Evolutionary conservation across 805 yeast species (phyloP).

Genomic region (Candida easanensis): DNA sequence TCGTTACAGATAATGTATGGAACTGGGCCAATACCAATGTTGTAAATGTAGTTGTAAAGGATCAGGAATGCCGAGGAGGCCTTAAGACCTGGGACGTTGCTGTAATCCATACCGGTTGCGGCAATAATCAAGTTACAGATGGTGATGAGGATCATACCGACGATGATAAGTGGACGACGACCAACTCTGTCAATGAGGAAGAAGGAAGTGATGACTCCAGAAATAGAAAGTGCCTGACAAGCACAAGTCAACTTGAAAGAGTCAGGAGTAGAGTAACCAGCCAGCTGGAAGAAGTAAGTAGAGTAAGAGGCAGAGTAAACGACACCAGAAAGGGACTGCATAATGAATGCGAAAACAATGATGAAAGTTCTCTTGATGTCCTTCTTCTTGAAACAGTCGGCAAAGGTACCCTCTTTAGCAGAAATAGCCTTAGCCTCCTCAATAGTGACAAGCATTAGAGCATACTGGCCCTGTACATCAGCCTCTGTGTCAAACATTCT

Average conservation of each 20-base stretch:
- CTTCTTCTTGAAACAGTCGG: conserved; percentile 42
- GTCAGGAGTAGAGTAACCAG: conserved; percentile 41
- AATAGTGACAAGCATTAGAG: conserved; percentile 30
- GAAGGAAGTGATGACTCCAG: conserved; percentile 31
- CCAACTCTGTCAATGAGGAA: conserved; percentile 31
- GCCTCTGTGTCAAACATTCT: conserved; percentile 11
- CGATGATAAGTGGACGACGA: conserved; percentile 26
- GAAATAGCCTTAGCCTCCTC: conserved; percentile 25
- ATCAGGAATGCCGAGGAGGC: conserved; percentile 24
- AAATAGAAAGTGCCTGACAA: conserved; percentile 31
- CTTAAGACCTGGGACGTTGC: conserved; percentile 18
- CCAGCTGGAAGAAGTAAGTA: conserved; percentile 45
- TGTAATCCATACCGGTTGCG: conserved; percentile 19
- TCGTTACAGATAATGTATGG: conserved; percentile 36
- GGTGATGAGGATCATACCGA: conserved; percentile 27
- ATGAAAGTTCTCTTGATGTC: conserved; percentile 40
- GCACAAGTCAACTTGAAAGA: conserved; percentile 37
- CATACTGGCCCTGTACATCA: conserved; percentile 28
- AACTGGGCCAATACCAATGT: conserved; percentile 36
- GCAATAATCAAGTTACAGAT: conserved; percentile 27
- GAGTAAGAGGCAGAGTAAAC: conserved; percentile 41
- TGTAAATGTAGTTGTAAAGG: conserved; percentile 31
- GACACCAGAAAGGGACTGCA: conserved; percentile 45
- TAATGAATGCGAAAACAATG: conserved; percentile 34
- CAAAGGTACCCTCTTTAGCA: conserved; percentile 29